Percentiles rank a stretch among this genome's conserved stretches.
Conservation (phyloP, 225 moss, liverwort and hornwort genomes). For the Pleurozium schreberi region DNA sequence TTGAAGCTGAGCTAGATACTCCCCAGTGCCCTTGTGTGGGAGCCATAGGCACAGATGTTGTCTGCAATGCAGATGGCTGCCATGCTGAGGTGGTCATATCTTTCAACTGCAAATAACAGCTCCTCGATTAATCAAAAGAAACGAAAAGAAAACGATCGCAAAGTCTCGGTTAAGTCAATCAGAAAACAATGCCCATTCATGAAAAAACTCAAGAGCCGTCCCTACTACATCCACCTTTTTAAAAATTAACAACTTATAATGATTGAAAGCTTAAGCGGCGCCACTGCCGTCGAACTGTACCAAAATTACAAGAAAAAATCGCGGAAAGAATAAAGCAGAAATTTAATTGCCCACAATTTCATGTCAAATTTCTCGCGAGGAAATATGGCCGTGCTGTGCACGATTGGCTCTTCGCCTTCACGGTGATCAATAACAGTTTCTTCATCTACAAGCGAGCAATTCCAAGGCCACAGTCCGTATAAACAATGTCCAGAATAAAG, state of each 20-base stretch:
- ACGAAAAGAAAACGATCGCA: neutral
- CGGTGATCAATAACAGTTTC: neutral
- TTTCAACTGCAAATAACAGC: conserved; percentile 6
- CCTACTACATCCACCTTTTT: neutral
- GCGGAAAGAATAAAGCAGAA: neutral
- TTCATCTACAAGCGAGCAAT: neutral
- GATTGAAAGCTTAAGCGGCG: neutral
- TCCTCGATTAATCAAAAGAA: neutral
- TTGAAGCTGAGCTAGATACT: conserved; percentile 35
- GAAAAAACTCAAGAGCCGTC: neutral
- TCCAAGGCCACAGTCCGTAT: neutral
- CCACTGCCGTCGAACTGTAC: neutral
- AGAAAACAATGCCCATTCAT: neutral
- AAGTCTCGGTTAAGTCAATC: neutral
- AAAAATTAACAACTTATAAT: neutral
- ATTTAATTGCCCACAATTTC: neutral
- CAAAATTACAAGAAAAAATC: neutral
- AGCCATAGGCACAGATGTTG: conserved; percentile 26
- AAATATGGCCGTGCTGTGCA: neutral
- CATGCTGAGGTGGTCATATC: conserved; percentile 67
- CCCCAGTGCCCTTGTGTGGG: conserved; percentile 57
- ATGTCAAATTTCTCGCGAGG: neutral
- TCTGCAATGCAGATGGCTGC: conserved; percentile 55
- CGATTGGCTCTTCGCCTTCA: neutral
- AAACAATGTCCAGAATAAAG: neutral